phyloP scores from a whole-genome alignment of 1,139 yeast genomes.

The Kluyveromyces sp. region DNA sequence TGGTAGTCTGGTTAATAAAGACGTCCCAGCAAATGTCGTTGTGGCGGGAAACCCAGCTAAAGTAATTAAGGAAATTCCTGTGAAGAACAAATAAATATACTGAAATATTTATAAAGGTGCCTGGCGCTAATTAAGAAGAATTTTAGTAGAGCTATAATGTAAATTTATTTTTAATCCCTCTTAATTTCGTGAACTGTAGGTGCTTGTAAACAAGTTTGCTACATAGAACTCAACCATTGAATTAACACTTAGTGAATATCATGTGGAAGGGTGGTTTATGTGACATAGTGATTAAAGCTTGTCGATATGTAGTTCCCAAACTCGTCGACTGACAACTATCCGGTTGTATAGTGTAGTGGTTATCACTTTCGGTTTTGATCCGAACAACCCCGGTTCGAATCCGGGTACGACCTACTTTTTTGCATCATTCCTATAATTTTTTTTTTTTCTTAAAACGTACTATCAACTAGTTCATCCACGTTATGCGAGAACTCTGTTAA shows the following conservation, averaged over 20 bases:
- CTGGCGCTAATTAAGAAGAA: too few relatives aligned
- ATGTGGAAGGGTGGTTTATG: too few relatives aligned
- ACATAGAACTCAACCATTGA: too few relatives aligned
- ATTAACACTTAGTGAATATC: too few relatives aligned
- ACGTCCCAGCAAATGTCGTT: conserved; percentile 45
- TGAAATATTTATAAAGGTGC: background rate
- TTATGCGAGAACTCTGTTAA: too few relatives aligned
- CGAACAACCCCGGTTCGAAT: conserved; percentile 92
- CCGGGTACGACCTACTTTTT: conserved; percentile 78
- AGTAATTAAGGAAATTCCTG: conserved; percentile 34
- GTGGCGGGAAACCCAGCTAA: conserved; percentile 57
- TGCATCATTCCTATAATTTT: conserved; percentile 1
- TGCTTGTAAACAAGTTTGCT: too few relatives aligned
- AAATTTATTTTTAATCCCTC: too few relatives aligned
- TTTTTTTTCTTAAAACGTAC: background rate
- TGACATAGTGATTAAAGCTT: too few relatives aligned
- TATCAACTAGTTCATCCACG: background rate
- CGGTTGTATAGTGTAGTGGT: conserved; percentile 51
- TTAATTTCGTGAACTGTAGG: too few relatives aligned
- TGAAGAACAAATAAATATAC: background rate
- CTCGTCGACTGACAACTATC: too few relatives aligned
- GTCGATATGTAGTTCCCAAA: too few relatives aligned
- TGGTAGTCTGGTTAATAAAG: conserved; percentile 53
- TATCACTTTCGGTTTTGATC: conserved; percentile 66
- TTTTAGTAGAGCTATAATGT: too few relatives aligned